Base-by-base conservation (phyloP, 768 basidiomycete genomes). In the Boletus huronensis region DNA sequence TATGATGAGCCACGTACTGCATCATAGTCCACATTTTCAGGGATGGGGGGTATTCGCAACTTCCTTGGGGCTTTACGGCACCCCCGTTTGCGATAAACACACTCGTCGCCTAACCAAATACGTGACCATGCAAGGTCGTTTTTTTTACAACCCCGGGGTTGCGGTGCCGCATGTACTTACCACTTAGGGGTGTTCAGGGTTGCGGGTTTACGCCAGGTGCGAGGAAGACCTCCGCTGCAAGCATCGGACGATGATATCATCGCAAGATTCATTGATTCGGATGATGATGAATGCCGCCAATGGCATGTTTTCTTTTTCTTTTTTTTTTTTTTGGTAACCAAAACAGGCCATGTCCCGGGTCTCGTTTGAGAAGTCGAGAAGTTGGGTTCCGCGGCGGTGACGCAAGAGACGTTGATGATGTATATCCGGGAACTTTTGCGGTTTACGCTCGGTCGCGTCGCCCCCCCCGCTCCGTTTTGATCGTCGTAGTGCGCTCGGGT, bases 151-250 rank as follows among this genome's bases (percentile, higher is more conserved):
- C 8, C 31, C 29, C 25, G 46, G 38, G 29, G 36, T 32, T 35
- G 35, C 35, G 46, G 38, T 21, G 35, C 36, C 19, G 43, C 48
- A 35, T 38, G 41, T 13, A 34, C 26, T 19, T 21, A 19, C n/a
- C 47, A 32, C 29, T 52, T 34, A 28, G 55, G 56, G 54, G 50
- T 14, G 17, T 52, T 46, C 53, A 56, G 54, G 59, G 58, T 58
- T 50, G 35, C 34, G 57, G 48, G 35, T 56, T 58, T 38, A 42
- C 28, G 21, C 41, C 29, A 19, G 41, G 50, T 34, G 6, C 41
- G 17, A 44, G 6, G n/a, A 31, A 16, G 2, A 13, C 11, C 21
- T 3, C 16, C 47, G 19, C 3, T n/a, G 14, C 3, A 14, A 14
- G n/a, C 16, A 7, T 32, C 23, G 17, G 10, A n/a, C 39, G 29